Evolutionary conservation across 2,329 filamentous ascomycete species (phyloP), one percentile per base, ranked within the genome.

Genomic region (Myriosclerotinia scirpicola): DNA sequence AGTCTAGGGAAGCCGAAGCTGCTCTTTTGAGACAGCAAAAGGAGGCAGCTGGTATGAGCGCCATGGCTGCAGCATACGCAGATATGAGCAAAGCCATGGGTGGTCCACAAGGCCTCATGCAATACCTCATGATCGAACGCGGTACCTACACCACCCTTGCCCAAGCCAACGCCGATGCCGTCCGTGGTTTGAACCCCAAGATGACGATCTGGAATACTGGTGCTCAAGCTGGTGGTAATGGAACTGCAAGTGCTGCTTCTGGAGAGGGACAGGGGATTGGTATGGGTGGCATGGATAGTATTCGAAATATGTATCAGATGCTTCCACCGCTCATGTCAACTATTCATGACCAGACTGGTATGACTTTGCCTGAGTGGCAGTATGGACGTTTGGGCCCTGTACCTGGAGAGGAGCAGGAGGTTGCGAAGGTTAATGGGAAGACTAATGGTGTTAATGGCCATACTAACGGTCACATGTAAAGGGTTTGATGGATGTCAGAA

Each of bases 151-250:
- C 91, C 75, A 84, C 88, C 72, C 84, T 96, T 60, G 92, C 92
- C 67, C 83, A 89, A 73, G 91, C 90, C 60, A 96, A 96, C 73
- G 91, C 90, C 56, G 77, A 83, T 40, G 92, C 91, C 42, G 86
- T 96, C 75, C 83, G 86, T 20, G 20, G 20, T 48, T 79, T 96
- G 71, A 85, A 93, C 77, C 92, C 92, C 71, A 96, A 96, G 88
- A 95, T 96, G 80, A 93, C 88, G 69, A 87, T 94, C 36, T 96
- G 92, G 92, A 95, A 92, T 76, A 96, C 92, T 11, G 90, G 90
- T 54, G 77, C 79, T 59, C 80, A 83, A 61, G 72, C 73, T 54
- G 73, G 73, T 5, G 66, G 69, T 22, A 69, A 69, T 42, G 81
- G 76, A 20, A n/a, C 22, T 52, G 46, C 34, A 22, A 26, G 17